phyloP scores from a whole-genome alignment of 169 alveolate species.

The Plasmodium malariae region DNA sequence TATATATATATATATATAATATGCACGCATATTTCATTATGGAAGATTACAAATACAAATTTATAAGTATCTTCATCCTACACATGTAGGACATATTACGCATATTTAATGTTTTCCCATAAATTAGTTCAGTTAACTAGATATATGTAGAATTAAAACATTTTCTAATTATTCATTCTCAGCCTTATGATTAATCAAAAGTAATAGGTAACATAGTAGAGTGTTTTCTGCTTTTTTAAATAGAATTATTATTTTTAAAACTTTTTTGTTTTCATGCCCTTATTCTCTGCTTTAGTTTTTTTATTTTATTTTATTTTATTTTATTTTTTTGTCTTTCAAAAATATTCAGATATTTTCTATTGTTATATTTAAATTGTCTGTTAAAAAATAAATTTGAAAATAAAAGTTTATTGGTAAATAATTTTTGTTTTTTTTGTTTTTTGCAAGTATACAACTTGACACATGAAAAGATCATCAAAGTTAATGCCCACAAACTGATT shows the following conservation, averaged over 20 bases:
- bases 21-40: too few species aligned
- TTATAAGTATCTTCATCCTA: too few species aligned
- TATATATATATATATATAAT: too few species aligned
- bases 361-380: slow-evolving; percentile 1
- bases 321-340: slow-evolving; percentile 27
- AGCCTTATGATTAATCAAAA: background rate
- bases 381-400: background rate
- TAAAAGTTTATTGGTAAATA: background rate
- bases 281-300: background rate
- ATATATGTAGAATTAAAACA: background rate
- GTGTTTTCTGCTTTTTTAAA: background rate
- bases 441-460: background rate
- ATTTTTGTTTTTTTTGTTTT: background rate
- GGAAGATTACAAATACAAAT: too few species aligned
- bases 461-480: too few species aligned
- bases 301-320: background rate
- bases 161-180: background rate
- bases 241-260: background rate
- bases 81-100: too few species aligned
- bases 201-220: background rate
- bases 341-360: slow-evolving; percentile 14
- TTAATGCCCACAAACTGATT: background rate
- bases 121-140: too few species aligned
- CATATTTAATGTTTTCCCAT: too few species aligned
- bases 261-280: background rate